Evolutionary conservation across 495 filamentous ascomycete genomes (phyloP), one percentile per base, ranked within the genome.

Genomic region (Lasiosphaeriaceae sp.): DNA sequence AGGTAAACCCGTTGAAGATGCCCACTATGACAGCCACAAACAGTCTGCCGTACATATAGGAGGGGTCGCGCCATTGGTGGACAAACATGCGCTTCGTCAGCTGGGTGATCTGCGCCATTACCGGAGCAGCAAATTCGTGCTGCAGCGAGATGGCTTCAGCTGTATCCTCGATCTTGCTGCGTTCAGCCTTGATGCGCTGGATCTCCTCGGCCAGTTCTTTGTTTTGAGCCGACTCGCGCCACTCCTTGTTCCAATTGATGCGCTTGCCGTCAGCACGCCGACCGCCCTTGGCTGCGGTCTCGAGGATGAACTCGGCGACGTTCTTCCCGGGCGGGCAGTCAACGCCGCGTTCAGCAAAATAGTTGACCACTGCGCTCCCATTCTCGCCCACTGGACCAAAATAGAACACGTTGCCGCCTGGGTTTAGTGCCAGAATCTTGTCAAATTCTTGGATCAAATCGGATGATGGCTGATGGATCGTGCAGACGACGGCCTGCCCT

Each of bases 1-100:
- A 96, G 16, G 91, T 92, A 67, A 95, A 94, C n/a, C 88, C 87
- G 68, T 89, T 90, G 76, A 92, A 92, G 14, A 92, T 34, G 67
- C 74, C 95, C 14, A 70, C 48, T 19, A 75, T 55, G 7, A 77
- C 58, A 2, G 69, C 51, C 0, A 91, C 45, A 80, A 87, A 54
- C 82, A 78, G 57, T 56, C 82, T 80, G 3, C 86, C 84, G 65
- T 87, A 89, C 14, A 94, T 78, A 63, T 96, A 96, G 0, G 79
- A 76, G 0, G 89, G 88, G 22, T 84, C 86, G 22, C 90, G 83
- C 86, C 87, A 94, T 66, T 90, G 90, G 59, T 90, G 86, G 54
- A 87, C 68, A 69, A 90, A 90, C 70, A 90, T 83, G 37, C 90
- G 76, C 70, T 76, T 73, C 6, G 75, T 80, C 23, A 83, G 68